A percentile compares a stretch with the other conserved stretches of the same genome.
Evolutionary conservation across 2,329 filamentous ascomycete genomes (phyloP).

Genomic region (Sodiomyces alkalinus): DNA sequence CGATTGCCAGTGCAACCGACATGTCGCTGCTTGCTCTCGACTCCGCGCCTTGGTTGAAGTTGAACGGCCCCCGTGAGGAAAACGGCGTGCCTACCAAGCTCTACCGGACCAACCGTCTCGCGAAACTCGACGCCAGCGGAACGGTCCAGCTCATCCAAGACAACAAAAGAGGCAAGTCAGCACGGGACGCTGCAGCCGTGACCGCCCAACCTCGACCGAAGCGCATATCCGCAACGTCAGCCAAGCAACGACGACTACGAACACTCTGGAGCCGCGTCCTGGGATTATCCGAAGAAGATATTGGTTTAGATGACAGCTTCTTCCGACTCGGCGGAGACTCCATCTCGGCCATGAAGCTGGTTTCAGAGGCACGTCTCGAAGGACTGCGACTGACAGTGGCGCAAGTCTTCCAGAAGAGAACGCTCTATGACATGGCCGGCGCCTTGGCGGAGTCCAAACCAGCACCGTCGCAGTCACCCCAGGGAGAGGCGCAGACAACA

Average conservation of each 20-base stretch:
- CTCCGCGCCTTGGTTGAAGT: conserved; percentile 14
- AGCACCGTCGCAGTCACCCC: conserved; percentile 6
- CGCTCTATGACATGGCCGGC: conserved; percentile 36
- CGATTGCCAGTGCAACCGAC: conserved; percentile 18
- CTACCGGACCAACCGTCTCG: conserved; percentile 24
- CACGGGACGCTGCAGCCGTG: conserved; percentile 5
- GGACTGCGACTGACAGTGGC: conserved; percentile 35
- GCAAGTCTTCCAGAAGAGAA: conserved; percentile 35
- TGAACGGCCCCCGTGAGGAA: conserved; percentile 4
- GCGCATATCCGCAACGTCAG: conserved; percentile 21
- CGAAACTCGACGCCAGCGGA: conserved; percentile 18
- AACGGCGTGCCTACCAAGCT: conserved; percentile 12
- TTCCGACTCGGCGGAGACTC: conserved; percentile 47
- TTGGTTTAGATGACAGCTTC: conserved; percentile 41
- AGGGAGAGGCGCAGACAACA: conserved; percentile 10
- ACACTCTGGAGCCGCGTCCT: conserved; percentile 33
- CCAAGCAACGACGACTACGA: conserved; percentile 27
- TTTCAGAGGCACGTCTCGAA: conserved; percentile 34
- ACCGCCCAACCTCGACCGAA: conserved; percentile 9
- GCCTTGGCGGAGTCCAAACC: conserved; percentile 26
- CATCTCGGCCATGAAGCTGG: conserved; percentile 44
- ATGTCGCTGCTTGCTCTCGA: conserved; percentile 12
- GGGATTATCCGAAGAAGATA: conserved; percentile 24
- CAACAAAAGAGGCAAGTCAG: too few species aligned
- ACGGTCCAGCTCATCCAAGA: conserved; percentile 16